Base-by-base conservation (phyloP, 176 grass and related monocot genomes). In the Guadua angustifolia region DNA sequence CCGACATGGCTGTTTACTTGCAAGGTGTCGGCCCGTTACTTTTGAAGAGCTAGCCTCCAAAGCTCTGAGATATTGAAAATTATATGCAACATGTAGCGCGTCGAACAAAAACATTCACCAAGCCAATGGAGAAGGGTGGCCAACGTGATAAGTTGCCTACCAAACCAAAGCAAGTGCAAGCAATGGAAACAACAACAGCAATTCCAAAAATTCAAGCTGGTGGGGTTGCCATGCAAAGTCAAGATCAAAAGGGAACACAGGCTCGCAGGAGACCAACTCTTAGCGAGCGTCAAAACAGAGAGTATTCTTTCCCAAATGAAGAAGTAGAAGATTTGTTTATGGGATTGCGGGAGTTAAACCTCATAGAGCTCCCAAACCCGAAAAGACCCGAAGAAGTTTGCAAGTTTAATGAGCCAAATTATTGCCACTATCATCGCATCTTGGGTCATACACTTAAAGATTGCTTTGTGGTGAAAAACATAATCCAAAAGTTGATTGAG, bases 211-310 rank as follows among this genome's bases (percentile, higher is more conserved):
- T 42, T 1, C 40, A 42, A 1, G 7, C 7, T 7, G 7, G 40
- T 1, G 6, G 7, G 8, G 40, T 7, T 7, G 8, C 7, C 40
- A 42, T 1, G 1, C 1, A 6, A 42, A 19, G 38, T 3, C 9
- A 14, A 0, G 46, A 36, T 0, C 64, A 22, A 1, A 49, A 4
- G 0, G 1, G 4, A 1, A 1, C 60, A 8, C 8, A 3, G 0
- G 2, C 3, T 47, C 16, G 16, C 2, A 45, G 14, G 13, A 78
- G 39, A 6, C 13, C 46, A 15, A 49, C 46, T 14, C 46, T 49
- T 49, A 49, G 46, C 5, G 46, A 49, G 46, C 46, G 46, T 5
- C 46, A 49, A 49, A 49, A 49, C 46, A 49, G 4, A 49, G 46
- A 49, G 12, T 49, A 42, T 42, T 42, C 40, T 7, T 42, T 42